phyloP scores from a whole-genome alignment of 192 early-diverging fungal genomes.

The Coemansia sp. region DNA sequence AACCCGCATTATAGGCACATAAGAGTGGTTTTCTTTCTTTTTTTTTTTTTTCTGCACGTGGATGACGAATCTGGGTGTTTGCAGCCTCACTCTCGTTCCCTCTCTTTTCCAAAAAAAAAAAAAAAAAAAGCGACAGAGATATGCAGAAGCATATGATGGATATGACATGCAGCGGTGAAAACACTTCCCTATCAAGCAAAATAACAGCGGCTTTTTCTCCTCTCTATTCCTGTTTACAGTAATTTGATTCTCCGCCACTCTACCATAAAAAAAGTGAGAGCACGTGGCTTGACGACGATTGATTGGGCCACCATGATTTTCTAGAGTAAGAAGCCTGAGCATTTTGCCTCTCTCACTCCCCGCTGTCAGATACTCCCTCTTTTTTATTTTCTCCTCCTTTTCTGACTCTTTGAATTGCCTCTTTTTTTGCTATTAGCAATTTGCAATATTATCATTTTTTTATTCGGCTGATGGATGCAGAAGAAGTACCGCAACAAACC shows the following conservation, averaged over 20 bases:
- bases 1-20: not conserved
- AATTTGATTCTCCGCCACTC: not conserved
- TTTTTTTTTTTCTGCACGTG: not conserved
- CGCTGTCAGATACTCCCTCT: not conserved
- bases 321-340: too few relatives aligned
- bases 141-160: constrained; percentile 8
- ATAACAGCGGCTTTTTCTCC: too few relatives aligned
- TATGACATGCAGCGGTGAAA: not conserved
- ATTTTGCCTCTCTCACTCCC: too few relatives aligned
- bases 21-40: not conserved
- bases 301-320: not conserved
- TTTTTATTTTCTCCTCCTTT: not conserved
- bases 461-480: not conserved
- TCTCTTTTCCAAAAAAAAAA: too few relatives aligned
- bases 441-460: not conserved
- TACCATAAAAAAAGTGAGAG: not conserved
- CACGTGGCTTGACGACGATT: not conserved
- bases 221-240: not conserved
- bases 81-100: too few relatives aligned
- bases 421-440: not conserved
- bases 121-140: not conserved
- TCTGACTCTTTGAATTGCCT: not conserved
- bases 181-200: not conserved
- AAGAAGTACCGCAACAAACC: not conserved
- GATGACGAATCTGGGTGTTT: not conserved